Percentiles rank a stretch among this genome's conserved stretches.
Conservation (phyloP, 2,329 filamentous ascomycete species). For the Colletotrichum sp. region DNA sequence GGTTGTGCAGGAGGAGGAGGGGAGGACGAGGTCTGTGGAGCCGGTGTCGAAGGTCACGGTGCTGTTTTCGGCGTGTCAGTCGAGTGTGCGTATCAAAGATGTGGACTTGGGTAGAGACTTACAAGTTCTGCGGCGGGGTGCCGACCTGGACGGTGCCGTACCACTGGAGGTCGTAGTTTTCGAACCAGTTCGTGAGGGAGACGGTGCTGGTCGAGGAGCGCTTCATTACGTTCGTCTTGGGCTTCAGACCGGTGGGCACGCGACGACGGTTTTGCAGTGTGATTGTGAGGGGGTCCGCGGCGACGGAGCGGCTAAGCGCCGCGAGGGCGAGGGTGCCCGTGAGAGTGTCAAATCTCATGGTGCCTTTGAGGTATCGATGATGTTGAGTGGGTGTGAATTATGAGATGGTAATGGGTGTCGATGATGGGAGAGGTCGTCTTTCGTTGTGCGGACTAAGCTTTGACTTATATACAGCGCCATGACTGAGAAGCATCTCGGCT, state of each 20-base stretch:
- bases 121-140: not conserved
- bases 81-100: too few relatives aligned
- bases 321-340: not conserved
- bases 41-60: conserved; percentile 37
- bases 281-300: not conserved
- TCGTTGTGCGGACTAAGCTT: not conserved
- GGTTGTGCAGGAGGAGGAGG: conserved; percentile 30
- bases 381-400: fast-evolving
- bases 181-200: not conserved
- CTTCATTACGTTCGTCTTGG: not conserved
- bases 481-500: not conserved
- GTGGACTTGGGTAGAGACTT: not conserved
- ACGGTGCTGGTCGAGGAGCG: not conserved
- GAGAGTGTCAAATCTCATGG: not conserved
- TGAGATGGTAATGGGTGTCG: not conserved
- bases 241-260: not conserved
- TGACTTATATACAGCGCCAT: not conserved
- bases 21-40: conserved; percentile 31
- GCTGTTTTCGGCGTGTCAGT: conserved; percentile 18
- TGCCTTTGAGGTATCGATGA: not conserved
- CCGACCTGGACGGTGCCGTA: not conserved
- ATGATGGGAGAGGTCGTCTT: not conserved
- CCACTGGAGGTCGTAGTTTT: not conserved
- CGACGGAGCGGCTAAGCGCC: not conserved
- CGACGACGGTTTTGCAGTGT: not conserved